phyloP scores from a whole-genome alignment of 2,329 filamentous ascomycete species.

The Alternaria dauci region DNA sequence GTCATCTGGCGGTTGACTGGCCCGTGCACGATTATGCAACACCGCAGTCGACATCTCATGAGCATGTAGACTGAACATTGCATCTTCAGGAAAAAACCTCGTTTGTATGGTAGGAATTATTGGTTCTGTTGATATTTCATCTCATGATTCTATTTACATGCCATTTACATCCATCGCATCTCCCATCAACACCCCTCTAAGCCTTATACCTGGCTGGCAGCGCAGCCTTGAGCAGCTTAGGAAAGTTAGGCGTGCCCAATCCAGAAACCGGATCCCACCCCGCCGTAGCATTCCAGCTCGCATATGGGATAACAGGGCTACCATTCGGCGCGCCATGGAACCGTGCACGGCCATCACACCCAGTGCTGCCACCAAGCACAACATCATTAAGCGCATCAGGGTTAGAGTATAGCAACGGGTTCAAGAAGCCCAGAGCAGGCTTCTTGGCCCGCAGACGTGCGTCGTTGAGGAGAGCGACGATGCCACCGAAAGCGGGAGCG shows the following conservation, averaged over 20 bases:
- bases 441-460: constrained; percentile 61
- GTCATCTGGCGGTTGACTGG: constrained; percentile 6
- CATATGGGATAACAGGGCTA: constrained; percentile 43
- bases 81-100: too few species aligned
- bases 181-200: constrained; percentile 3
- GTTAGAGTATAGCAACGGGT: constrained; percentile 64
- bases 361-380: constrained; percentile 45
- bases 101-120: too few species aligned
- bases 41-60: not conserved
- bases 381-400: constrained; percentile 60
- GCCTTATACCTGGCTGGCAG: constrained; percentile 34
- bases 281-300: constrained; percentile 41
- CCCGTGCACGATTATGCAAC: constrained; percentile 35
- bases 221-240: constrained; percentile 40
- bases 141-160: not conserved
- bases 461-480: constrained; percentile 70
- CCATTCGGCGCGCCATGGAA: constrained; percentile 39
- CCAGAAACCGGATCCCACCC: constrained; percentile 50
- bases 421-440: constrained; percentile 64
- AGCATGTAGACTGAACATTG: not conserved
- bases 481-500: constrained; percentile 64
- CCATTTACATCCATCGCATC: not conserved
- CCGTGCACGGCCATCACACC: constrained; percentile 46
- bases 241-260: constrained; percentile 42
- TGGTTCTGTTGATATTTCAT: not conserved